phyloP scores from a whole-genome alignment of 345 rosid genomes.

The Eucalyptus lansdowneana region DNA sequence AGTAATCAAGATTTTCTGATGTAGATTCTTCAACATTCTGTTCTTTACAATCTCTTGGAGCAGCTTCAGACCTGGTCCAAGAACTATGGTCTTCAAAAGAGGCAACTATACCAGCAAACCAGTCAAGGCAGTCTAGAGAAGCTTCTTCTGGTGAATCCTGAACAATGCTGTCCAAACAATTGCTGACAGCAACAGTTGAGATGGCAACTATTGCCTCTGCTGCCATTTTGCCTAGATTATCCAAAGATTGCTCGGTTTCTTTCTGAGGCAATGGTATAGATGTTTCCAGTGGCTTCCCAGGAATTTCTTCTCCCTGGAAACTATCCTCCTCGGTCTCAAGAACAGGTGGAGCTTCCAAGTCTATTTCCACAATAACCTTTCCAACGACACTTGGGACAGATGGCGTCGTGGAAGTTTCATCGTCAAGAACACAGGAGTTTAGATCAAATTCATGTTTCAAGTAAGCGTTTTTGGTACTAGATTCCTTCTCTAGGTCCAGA shows the following conservation, averaged over 20 bases:
- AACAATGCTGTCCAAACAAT: slow-evolving; percentile 14
- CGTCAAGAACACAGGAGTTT: slow-evolving; percentile 53
- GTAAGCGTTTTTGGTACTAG: slow-evolving; percentile 13
- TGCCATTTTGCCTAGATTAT: slow-evolving; percentile 38
- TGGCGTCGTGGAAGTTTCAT: slow-evolving; percentile 36
- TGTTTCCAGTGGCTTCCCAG: slow-evolving; percentile 6
- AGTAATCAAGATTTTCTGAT: slow-evolving; percentile 55
- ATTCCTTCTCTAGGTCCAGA: slow-evolving; percentile 15
- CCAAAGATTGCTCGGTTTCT: slow-evolving; percentile 10
- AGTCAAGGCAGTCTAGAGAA: slow-evolving; percentile 34
- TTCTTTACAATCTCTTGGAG: slow-evolving; percentile 7
- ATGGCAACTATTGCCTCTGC: slow-evolving; percentile 77
- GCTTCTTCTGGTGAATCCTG: slow-evolving; percentile 16
- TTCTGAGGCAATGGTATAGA: slow-evolving; percentile 3
- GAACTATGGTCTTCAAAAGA: slow-evolving; percentile 35
- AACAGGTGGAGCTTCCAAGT: slow-evolving; percentile 66
- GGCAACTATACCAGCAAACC: slow-evolving; percentile 67
- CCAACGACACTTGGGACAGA: slow-evolving; percentile 7
- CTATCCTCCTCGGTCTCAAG: slow-evolving; percentile 43
- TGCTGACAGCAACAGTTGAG: slow-evolving; percentile 16
- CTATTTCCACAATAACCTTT: slow-evolving; percentile 34
- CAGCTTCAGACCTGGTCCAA: slow-evolving; percentile 26
- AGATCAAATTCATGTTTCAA: slow-evolving; percentile 52
- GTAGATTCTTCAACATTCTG: slow-evolving; percentile 20
- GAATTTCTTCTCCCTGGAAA: slow-evolving; percentile 15